phyloP scores from a whole-genome alignment of 1,284 basidiomycete species.

The Xanthoconium separans region DNA sequence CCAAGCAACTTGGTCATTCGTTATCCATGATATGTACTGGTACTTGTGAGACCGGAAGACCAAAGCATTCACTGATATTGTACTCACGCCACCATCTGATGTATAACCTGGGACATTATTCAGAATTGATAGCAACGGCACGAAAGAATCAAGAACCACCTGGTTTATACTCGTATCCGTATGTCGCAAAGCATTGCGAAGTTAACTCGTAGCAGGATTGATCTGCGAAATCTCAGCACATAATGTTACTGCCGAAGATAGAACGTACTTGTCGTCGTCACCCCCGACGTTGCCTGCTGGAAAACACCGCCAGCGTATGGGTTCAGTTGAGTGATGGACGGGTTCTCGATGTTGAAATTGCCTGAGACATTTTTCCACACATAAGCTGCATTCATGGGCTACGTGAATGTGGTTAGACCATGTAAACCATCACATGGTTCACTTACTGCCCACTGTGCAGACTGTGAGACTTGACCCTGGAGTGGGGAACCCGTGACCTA shows the following conservation, averaged over 20 bases:
- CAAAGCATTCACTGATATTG: constrained; percentile 28
- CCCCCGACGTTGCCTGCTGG: constrained; percentile 65
- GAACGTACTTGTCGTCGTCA: constrained; percentile 41
- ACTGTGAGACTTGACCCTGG: constrained; percentile 47
- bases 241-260: neutral
- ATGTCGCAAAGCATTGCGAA: constrained; percentile 42
- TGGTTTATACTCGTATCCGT: constrained; percentile 55
- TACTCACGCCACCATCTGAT: constrained; percentile 27
- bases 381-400: constrained; percentile 35
- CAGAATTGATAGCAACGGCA: constrained; percentile 17
- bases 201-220: constrained; percentile 33
- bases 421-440: constrained; percentile 17
- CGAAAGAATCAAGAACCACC: constrained; percentile 28
- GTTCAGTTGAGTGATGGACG: constrained; percentile 41
- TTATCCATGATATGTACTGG: constrained; percentile 82
- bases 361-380: constrained; percentile 40
- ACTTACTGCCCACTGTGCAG: constrained; percentile 45
- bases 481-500: constrained; percentile 37
- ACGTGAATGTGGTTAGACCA: neutral
- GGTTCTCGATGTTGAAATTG: constrained; percentile 43
- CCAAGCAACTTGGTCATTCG: constrained; percentile 68
- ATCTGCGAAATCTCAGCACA: constrained; percentile 18
- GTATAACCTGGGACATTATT: constrained; percentile 26
- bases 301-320: constrained; percentile 45
- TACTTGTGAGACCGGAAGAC: constrained; percentile 1